Evolutionary conservation across 2,329 filamentous ascomycete species (phyloP).

Genomic region (Cordyceps javanica): DNA sequence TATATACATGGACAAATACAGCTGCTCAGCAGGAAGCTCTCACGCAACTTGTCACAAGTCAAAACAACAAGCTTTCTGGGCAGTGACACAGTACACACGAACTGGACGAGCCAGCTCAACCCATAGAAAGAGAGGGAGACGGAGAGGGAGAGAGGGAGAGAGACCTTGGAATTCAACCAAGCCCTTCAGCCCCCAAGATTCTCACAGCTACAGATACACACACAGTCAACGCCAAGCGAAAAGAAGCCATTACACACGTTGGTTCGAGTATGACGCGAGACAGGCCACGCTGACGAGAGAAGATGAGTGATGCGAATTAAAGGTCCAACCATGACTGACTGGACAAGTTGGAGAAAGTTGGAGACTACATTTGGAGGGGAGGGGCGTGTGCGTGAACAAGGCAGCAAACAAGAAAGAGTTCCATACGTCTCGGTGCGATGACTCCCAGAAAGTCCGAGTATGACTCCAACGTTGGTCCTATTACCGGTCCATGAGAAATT

Average conservation of each 20-base stretch:
- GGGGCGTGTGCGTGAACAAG: not conserved
- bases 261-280: not conserved
- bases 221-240: not conserved
- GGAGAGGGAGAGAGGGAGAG: not conserved
- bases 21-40: too few species aligned
- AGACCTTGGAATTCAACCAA: too few species aligned
- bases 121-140: too few species aligned
- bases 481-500: not conserved
- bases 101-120: too few species aligned
- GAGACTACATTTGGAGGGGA: not conserved
- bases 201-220: not conserved
- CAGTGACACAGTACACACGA: too few species aligned
- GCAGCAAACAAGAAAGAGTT: not conserved
- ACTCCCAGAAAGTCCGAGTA: not conserved
- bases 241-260: not conserved
- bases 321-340: not conserved
- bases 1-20: too few species aligned
- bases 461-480: constrained; percentile 7
- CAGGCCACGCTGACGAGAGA: not conserved
- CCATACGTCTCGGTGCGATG: not conserved
- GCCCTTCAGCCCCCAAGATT: too few species aligned
- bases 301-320: not conserved
- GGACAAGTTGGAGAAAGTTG: not conserved
- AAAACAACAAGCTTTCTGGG: too few species aligned
- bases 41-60: too few species aligned